These are phyloP conservation scores for Claviceps fusiformis DNA, from an alignment of 2,329 filamentous ascomycete species.

Conservation along the genomic window DNA sequence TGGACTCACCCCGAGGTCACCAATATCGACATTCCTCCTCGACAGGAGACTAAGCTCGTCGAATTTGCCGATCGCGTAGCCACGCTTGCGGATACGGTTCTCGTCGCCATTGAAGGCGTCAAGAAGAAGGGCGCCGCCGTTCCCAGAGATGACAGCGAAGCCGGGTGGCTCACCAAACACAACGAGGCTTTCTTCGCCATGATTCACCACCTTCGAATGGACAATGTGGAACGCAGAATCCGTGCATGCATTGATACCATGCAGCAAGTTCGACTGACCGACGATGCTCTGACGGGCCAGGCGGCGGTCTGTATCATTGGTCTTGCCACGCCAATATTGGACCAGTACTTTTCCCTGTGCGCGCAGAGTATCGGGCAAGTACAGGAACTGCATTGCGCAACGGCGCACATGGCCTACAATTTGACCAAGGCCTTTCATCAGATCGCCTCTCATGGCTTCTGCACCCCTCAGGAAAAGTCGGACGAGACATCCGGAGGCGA, in stretches of 20 bases:
- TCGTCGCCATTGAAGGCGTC: constrained; percentile 67
- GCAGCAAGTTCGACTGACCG: constrained; percentile 18
- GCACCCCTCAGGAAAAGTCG: constrained; percentile 70
- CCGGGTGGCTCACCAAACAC: constrained; percentile 25
- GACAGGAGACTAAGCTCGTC: constrained; percentile 15
- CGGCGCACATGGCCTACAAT: constrained; percentile 60
- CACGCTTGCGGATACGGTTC: constrained; percentile 56
- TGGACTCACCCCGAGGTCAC: constrained; percentile 39
- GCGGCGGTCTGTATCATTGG: constrained; percentile 19
- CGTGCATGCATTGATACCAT: constrained; percentile 24
- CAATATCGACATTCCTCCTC: constrained; percentile 3
- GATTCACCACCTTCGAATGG: constrained; percentile 45
- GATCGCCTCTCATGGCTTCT: constrained; percentile 77
- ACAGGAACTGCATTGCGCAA: constrained; percentile 51
- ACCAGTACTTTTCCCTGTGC: constrained; percentile 56
- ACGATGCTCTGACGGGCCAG: constrained; percentile 13
- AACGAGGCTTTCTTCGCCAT: constrained; percentile 38
- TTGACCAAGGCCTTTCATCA: constrained; percentile 67
- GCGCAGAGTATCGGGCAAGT: constrained; percentile 44
- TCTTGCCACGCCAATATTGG: constrained; percentile 49
- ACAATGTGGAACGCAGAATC: constrained; percentile 35
- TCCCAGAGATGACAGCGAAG: constrained; percentile 20
- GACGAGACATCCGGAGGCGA: constrained; percentile 55
- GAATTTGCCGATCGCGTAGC: constrained; percentile 46
- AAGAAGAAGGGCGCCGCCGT: constrained; percentile 37